Conservation (phyloP, 1,284 basidiomycete species). For the Trichosporon asahii region DNA sequence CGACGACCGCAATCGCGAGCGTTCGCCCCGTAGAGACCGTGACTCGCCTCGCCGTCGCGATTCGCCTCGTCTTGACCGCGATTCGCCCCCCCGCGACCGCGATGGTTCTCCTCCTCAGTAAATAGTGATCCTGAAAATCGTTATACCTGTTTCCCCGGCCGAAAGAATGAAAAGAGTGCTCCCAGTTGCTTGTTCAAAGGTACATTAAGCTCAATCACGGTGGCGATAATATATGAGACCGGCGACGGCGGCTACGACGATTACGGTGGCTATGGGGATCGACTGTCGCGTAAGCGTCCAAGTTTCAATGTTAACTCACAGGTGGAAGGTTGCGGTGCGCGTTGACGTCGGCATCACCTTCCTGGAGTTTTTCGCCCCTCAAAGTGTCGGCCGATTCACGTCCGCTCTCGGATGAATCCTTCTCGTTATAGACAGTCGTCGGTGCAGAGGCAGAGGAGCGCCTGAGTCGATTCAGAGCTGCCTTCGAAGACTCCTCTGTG, state of each 20-base stretch:
- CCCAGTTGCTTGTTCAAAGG: constrained; percentile 8
- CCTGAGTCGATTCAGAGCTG: background rate
- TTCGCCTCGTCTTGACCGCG: constrained; percentile 2
- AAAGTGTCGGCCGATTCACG: constrained; percentile 44
- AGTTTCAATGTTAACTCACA: background rate
- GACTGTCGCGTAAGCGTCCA: constrained; percentile 11
- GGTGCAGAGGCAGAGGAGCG: background rate
- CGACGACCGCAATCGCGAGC: constrained; percentile 24
- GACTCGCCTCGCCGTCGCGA: constrained; percentile 7
- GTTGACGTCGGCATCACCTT: background rate
- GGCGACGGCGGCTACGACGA: constrained; percentile 42
- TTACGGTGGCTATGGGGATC: constrained; percentile 38
- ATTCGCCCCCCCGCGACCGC: background rate
- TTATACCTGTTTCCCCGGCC: constrained; percentile 5
- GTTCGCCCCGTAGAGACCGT: constrained; percentile 25
- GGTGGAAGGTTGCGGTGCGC: constrained; percentile 10
- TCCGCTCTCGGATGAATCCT: constrained; percentile 39
- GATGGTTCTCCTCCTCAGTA: background rate
- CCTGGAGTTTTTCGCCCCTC: constrained; percentile 27
- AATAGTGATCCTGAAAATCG: background rate
- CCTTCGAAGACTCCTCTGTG: background rate
- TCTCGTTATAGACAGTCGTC: constrained; percentile 19
- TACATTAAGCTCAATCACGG: background rate
- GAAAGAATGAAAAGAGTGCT: background rate
- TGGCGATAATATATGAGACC: constrained; percentile 42